Evolutionary conservation across 129 eudicot species (phyloP), one percentile per base, ranked within the genome.

Genomic region (Chrysanthemum lavandulifolium): DNA sequence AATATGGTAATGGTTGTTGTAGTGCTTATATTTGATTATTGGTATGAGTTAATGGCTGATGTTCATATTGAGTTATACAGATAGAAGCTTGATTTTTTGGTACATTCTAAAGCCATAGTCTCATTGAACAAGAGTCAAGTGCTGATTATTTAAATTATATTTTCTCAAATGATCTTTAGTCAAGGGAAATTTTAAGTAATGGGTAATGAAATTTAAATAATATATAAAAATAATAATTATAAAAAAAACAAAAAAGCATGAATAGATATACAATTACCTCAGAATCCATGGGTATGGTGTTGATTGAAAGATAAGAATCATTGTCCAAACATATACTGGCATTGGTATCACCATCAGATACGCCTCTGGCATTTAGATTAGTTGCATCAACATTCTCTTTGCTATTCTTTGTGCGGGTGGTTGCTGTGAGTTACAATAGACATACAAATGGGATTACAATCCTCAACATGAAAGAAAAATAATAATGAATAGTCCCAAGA

Each of bases 361-460:
- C 71, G 79, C 78, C 84, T 79, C 76, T 81, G 40, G 82, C 40
- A 25, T 80, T 91, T 83, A 88, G 69, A 71, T 81, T 80, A 31
- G 86, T 79, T 27, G 76, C 73, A 59, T 74, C 77, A 80, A 79
- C 89, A 73, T 70, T 70, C 15, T 84, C 86, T 48, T 76, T 84
- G 69, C 68, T 76, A 51, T 66, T 80, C 72, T 80, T 80, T 19
- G 81, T 65, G 49, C 51, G 59, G 29, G 78, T 69, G 69, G 81
- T 80, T 67, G 67, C 93, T 94, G 82, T 33, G 63, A 76, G 61
- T 76, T 45, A 68, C 72, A 81, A 47, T 15, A 52, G 71, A 78
- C 19, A 63, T 69, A 19, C 50, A 7, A 47, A 77, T 19, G 27
- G 31, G 65, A 60, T 29, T 40, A 61, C 53, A 21, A 60, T 33